A percentile compares a stretch with the other conserved stretches of the same genome.
These are phyloP conservation scores for Xanthoconium separans DNA, from an alignment of 1,284 basidiomycete species.

Conservation along the genomic window DNA sequence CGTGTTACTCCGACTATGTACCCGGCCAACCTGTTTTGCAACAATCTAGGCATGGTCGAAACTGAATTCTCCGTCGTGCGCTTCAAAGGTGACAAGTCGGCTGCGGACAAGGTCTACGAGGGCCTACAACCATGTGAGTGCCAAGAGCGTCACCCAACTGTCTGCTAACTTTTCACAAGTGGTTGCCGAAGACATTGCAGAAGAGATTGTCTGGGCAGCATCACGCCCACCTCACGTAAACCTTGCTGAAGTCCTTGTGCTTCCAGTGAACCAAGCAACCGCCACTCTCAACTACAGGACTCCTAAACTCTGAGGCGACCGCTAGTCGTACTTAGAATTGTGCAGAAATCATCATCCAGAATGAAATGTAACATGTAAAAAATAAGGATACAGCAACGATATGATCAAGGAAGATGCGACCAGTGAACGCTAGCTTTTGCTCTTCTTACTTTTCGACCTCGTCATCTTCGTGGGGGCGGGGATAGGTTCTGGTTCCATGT, in stretches of 20 bases:
- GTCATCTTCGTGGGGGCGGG: constrained; percentile 49
- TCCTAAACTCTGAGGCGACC: constrained; percentile 7
- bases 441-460: constrained; percentile 44
- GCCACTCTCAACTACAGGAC: constrained; percentile 44
- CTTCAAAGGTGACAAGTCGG: constrained; percentile 78
- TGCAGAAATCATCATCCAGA: not conserved
- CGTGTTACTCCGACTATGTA: not conserved
- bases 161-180: constrained; percentile 43
- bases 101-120: constrained; percentile 88
- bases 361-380: constrained; percentile 11
- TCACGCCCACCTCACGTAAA: constrained; percentile 85
- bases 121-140: constrained; percentile 76
- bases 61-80: constrained; percentile 90
- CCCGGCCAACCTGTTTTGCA: constrained; percentile 3
- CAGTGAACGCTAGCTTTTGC: constrained; percentile 28
- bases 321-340: not conserved
- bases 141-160: constrained; percentile 5
- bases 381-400: constrained; percentile 37
- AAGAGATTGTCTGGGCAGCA: constrained; percentile 97
- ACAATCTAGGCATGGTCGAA: constrained; percentile 75
- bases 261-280: constrained; percentile 81
- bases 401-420: constrained; percentile 23
- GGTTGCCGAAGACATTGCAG: constrained; percentile 83
- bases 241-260: constrained; percentile 75
- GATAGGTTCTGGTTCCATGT: constrained; percentile 45